phyloP scores from a whole-genome alignment of 2,329 filamentous ascomycete genomes.

The Ceratocystis ficicola region DNA sequence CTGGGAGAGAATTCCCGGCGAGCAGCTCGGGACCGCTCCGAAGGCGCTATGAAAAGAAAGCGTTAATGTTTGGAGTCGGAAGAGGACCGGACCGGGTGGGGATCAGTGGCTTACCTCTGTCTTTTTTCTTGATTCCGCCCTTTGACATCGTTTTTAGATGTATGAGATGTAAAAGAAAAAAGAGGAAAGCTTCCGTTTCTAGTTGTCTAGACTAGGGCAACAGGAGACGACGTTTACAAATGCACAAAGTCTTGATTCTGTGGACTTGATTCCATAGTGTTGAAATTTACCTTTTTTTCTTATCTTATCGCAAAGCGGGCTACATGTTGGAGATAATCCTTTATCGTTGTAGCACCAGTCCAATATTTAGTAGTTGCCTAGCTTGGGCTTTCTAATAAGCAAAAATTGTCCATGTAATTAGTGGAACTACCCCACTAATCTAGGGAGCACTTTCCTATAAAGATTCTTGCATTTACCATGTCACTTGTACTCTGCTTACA shows the following conservation, averaged over 20 bases:
- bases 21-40: constrained; percentile 18
- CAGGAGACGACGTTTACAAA: not conserved
- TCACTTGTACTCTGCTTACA: not conserved
- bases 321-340: not conserved
- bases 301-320: constrained; percentile 18
- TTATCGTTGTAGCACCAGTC: too few relatives aligned
- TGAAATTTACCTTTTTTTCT: constrained; percentile 15
- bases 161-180: not conserved
- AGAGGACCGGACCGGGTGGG: not conserved
- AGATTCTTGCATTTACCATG: not conserved
- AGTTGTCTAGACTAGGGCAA: not conserved
- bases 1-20: constrained; percentile 21
- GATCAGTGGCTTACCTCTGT: constrained; percentile 12
- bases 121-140: constrained; percentile 22
- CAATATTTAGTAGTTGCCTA: not conserved
- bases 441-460: not conserved
- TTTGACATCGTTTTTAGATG: constrained; percentile 18
- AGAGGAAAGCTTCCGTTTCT: not conserved
- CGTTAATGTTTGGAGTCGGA: not conserved
- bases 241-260: not conserved
- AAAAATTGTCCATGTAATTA: not conserved
- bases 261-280: not conserved
- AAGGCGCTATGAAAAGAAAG: constrained; percentile 18
- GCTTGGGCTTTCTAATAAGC: not conserved
- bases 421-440: not conserved